phyloP scores from a whole-genome alignment of 768 basidiomycete species.

The Pleurotus tuber-regium region DNA sequence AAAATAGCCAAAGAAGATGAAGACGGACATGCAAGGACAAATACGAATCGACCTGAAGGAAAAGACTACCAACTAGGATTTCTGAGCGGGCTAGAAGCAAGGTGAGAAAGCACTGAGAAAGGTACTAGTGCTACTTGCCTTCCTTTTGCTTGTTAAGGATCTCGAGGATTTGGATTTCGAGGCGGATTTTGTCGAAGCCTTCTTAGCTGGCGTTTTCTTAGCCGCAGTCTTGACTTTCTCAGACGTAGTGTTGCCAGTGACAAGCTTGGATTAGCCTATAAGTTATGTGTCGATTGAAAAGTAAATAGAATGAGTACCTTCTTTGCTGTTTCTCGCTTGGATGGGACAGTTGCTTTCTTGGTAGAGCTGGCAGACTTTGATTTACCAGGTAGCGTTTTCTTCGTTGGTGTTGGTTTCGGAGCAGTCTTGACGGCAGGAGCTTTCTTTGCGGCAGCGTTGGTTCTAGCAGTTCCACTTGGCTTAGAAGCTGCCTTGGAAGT shows the following conservation, averaged over 20 bases:
- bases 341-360: conserved; percentile 35
- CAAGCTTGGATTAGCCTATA: conserved; percentile 26
- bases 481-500: conserved; percentile 21
- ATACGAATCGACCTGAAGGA: too few species aligned
- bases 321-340: conserved; percentile 38
- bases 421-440: conserved; percentile 26
- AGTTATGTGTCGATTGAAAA: not conserved
- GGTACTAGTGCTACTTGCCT: too few species aligned
- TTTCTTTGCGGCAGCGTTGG: conserved; percentile 24
- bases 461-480: conserved; percentile 22
- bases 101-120: too few species aligned
- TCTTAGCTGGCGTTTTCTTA: conserved; percentile 34
- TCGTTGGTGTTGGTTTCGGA: conserved; percentile 21
- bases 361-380: conserved; percentile 30
- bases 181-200: conserved; percentile 26
- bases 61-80: not conserved
- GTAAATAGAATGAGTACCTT: conserved; percentile 27
- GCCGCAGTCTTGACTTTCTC: conserved; percentile 42
- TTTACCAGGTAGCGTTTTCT: conserved; percentile 35
- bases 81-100: too few species aligned
- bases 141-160: conserved; percentile 11
- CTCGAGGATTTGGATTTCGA: conserved; percentile 23
- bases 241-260: conserved; percentile 38
- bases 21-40: too few species aligned
- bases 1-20: too few species aligned